Conservation (phyloP, 2,329 filamentous ascomycete genomes). For the Verticillium klebahnii region DNA sequence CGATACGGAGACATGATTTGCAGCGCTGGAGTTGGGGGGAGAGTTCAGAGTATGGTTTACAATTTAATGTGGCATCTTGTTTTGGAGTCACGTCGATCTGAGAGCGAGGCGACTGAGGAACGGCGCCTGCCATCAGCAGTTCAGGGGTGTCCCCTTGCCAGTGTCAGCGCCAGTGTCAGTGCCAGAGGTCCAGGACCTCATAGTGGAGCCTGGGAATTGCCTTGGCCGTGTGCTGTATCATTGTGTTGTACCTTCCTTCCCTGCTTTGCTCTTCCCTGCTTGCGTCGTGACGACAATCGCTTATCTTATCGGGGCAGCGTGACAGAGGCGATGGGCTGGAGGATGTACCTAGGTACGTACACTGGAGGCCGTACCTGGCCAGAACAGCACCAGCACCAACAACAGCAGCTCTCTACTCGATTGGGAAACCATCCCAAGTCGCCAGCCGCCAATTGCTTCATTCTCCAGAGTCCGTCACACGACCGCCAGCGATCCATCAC, state of each 20-base stretch:
- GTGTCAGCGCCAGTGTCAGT: too few species aligned
- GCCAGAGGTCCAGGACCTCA: background rate
- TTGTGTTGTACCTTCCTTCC: too few species aligned
- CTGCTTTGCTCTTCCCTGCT: too few species aligned
- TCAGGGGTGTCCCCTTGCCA: too few species aligned
- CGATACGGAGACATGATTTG: too few species aligned
- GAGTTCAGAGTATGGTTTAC: too few species aligned
- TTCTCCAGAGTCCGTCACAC: background rate
- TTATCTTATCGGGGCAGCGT: background rate
- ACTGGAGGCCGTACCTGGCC: too few species aligned
- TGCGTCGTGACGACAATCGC: background rate
- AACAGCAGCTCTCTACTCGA: background rate
- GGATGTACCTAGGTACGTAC: background rate
- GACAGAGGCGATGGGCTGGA: background rate
- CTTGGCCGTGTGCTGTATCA: background rate
- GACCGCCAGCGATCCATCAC: background rate
- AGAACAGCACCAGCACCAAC: background rate
- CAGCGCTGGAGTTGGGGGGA: too few species aligned
- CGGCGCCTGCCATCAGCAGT: too few species aligned
- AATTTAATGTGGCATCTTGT: too few species aligned
- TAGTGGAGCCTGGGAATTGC: background rate
- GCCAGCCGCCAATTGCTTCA: constrained; percentile 9
- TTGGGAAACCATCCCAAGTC: constrained; percentile 2
- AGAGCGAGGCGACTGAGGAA: too few species aligned
- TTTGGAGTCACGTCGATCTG: too few species aligned